phyloP scores from a whole-genome alignment of 345 rosid species.

The Dipteronia sinensis region DNA sequence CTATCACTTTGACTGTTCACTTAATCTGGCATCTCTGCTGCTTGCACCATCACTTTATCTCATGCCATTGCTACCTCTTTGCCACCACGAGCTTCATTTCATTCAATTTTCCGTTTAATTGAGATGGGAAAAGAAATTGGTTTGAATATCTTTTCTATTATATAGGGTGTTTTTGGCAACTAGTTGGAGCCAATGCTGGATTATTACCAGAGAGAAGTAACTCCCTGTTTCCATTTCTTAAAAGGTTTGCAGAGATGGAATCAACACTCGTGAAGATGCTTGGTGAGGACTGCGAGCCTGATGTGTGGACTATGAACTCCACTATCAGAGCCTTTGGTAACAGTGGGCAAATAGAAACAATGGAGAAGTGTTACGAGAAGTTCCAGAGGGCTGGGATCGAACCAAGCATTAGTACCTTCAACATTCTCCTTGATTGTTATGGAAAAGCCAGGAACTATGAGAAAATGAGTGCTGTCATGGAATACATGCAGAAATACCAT shows the following conservation, averaged over 20 bases:
- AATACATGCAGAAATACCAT: constrained; percentile 90
- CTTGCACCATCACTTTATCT: background rate
- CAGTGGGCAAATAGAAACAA: constrained; percentile 77
- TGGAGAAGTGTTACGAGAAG: constrained; percentile 94
- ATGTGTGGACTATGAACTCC: constrained; percentile 95
- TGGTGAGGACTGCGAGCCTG: constrained; percentile 69
- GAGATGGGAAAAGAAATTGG: constrained; percentile 3
- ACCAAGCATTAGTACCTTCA: constrained; percentile 87
- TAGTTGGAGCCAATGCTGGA: constrained; percentile 26
- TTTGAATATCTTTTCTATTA: background rate
- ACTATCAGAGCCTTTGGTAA: constrained; percentile 85
- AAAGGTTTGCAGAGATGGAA: constrained; percentile 93
- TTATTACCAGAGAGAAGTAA: constrained; percentile 18
- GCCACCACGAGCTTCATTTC: background rate
- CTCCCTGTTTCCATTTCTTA: constrained; percentile 30
- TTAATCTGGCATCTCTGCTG: background rate
- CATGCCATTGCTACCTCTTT: background rate
- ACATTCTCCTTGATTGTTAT: constrained; percentile 81
- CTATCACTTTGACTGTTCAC: background rate
- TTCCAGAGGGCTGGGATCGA: constrained; percentile 88
- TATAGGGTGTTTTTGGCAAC: constrained; percentile 19
- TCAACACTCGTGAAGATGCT: constrained; percentile 79
- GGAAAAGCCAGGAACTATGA: constrained; percentile 72
- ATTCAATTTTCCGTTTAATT: background rate
- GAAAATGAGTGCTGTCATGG: constrained; percentile 94